Evolutionary conservation across 2,329 filamentous ascomycete genomes (phyloP), one percentile per base, ranked within the genome.

Genomic region (Calonectria pauciramosa): DNA sequence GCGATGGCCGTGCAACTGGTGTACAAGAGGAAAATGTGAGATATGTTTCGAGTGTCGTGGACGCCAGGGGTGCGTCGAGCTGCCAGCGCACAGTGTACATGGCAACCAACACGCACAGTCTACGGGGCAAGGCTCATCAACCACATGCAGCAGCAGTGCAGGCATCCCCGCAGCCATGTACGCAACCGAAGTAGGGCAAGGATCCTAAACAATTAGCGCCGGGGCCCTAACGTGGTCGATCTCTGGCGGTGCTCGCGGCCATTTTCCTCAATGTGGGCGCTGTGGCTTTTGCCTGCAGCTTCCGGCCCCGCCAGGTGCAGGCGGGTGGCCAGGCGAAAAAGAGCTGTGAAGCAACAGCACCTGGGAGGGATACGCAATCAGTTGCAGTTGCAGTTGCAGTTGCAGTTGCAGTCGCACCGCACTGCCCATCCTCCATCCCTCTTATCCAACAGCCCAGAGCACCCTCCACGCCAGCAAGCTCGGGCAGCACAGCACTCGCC

Each of bases 61-160:
- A 63, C 66, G 32, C 66, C 71, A 44, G 30, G 59, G 71, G 66
- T 63, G 71, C 47, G 51, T 44, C 20, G 38, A 59, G 38, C 13
- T 20, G 32, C 20, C 11, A 13, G 10, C 7, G 26, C 36, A 72
- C 71, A 30, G 71, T 73, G 71, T 54, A 52, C 1, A 2, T 1
- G 2, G 11, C 4, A 26, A 38, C 38, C 41, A 52, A 18, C 26
- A 47, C 30, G 41, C 28, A 73, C 71, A 47, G 71, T 73, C 44
- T 41, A 13, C 2, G 23, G 38, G 38, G 20, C 32, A 59, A 34
- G 34, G 56, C 56, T 26, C 49, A 41, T 63, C 52, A 56, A 56
- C 28, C 20, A 30, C 51, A 16, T 30, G 14, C 26, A 54, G 51
- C 32, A 34, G 44, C 36, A 5, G 36, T 47, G 44, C 44, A 47